Conservation (phyloP, 352 stramenopile species). For the Globisporangium sylvaticum region DNA sequence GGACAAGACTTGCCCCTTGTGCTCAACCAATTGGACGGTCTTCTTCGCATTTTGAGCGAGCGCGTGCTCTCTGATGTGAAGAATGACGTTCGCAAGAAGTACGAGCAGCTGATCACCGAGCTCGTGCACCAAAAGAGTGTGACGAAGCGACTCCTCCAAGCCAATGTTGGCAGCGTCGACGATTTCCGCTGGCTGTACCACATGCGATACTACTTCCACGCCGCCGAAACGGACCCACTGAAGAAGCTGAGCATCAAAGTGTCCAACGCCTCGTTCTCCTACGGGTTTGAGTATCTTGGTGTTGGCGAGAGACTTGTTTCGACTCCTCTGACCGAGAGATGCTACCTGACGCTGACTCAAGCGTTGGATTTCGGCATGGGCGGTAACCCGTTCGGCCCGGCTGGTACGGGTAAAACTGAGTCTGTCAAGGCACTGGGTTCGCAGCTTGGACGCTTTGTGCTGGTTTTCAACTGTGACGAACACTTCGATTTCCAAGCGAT, state of each 20-base stretch:
- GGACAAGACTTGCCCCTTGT: conserved; percentile 39
- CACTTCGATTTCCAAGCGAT: conserved; percentile 99
- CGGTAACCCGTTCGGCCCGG: conserved; percentile 98
- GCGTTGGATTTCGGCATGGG: conserved; percentile 99
- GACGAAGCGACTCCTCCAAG: conserved; percentile 89
- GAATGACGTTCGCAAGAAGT: conserved; percentile 96
- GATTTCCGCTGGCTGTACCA: conserved; percentile 99
- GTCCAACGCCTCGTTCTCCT: conserved; percentile 98
- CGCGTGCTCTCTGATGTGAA: conserved; percentile 94
- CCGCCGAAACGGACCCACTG: conserved; percentile 71
- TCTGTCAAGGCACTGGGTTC: conserved; percentile 99
- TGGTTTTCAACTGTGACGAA: conserved; percentile 99
- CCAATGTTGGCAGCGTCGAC: conserved; percentile 70
- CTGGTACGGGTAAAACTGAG: conserved; percentile 99
- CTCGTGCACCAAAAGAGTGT: conserved; percentile 99
- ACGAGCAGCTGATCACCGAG: conserved; percentile 99
- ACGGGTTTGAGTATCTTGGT: conserved; percentile 99
- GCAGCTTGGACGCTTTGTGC: conserved; percentile 97
- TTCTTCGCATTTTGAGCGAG: conserved; percentile 95
- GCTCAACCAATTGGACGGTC: conserved; percentile 65
- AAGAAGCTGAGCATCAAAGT: conserved; percentile 96
- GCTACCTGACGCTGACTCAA: conserved; percentile 99
- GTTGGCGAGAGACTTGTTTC: conserved; percentile 99
- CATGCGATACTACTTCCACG: conserved; percentile 97
- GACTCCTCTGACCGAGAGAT: conserved; percentile 99